phyloP scores from a whole-genome alignment of 1,139 yeast genomes.

The Suhomyces chickasaworum region DNA sequence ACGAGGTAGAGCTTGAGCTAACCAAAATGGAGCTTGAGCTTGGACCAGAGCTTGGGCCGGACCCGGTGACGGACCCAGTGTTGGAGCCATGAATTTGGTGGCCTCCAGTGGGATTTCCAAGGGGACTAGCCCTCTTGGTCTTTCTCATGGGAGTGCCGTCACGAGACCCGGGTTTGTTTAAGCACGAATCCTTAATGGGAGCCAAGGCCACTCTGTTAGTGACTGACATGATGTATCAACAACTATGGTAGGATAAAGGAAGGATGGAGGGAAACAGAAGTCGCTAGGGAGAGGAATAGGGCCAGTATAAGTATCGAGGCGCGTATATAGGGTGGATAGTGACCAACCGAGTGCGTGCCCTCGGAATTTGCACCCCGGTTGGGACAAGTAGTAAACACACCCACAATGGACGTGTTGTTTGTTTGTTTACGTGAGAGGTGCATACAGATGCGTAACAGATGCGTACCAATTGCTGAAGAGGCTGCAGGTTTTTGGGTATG shows the following conservation, averaged over 20 bases:
- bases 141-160: constrained; percentile 17
- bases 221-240: constrained; percentile 11
- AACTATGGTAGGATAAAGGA: neutral
- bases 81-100: neutral
- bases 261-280: neutral
- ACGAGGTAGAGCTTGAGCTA: constrained; percentile 5
- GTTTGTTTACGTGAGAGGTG: constrained; percentile 10
- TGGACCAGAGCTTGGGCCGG: no score
- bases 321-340: constrained; percentile 3
- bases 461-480: neutral
- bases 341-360: constrained; percentile 1
- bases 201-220: constrained; percentile 41
- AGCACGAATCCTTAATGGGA: constrained; percentile 34
- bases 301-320: constrained; percentile 7
- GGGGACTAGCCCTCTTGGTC: constrained; percentile 14
- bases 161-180: constrained; percentile 26
- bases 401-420: constrained; percentile 13
- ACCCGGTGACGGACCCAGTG: no score
- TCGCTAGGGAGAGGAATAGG: neutral
- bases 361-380: constrained; percentile 8
- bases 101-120: neutral
- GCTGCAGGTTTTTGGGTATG: neutral
- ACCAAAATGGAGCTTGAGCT: neutral
- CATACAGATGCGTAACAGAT: constrained; percentile 1
- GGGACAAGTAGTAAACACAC: constrained; percentile 12